A percentile compares a stretch with the other conserved stretches of the same genome.
Evolutionary conservation across 129 eudicot genomes (phyloP).

Genomic region (Calendula officinalis): DNA sequence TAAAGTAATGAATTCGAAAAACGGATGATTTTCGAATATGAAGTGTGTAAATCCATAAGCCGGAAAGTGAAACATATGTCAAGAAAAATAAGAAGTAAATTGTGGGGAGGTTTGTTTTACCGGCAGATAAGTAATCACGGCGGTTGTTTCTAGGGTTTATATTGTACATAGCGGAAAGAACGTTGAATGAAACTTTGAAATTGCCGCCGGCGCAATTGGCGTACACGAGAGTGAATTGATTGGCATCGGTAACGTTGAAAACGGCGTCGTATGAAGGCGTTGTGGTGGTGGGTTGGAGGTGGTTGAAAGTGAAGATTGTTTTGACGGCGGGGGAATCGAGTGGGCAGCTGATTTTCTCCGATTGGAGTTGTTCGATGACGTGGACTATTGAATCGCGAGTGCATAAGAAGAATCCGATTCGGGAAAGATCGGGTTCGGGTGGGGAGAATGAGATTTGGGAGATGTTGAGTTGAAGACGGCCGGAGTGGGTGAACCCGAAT

Average conservation of each 20-base stretch:
- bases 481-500: slow-evolving; percentile 56
- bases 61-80: slow-evolving; percentile 26
- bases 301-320: slow-evolving; percentile 35
- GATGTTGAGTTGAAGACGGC: slow-evolving; percentile 46
- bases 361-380: slow-evolving; percentile 41
- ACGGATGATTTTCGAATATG: slow-evolving; percentile 26
- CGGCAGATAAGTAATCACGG: slow-evolving; percentile 50
- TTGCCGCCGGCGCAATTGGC: slow-evolving; percentile 40
- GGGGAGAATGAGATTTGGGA: slow-evolving; percentile 34
- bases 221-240: slow-evolving; percentile 44
- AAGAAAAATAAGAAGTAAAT: slow-evolving; percentile 44
- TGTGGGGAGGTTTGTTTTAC: slow-evolving; percentile 42
- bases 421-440: slow-evolving; percentile 40
- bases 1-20: slow-evolving; percentile 46
- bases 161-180: slow-evolving; percentile 45
- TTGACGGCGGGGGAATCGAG: slow-evolving; percentile 41
- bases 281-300: slow-evolving; percentile 30
- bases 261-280: slow-evolving; percentile 19
- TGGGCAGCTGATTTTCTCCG: slow-evolving; percentile 38
- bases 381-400: slow-evolving; percentile 48
- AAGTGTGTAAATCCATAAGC: slow-evolving; percentile 39
- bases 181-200: slow-evolving; percentile 38
- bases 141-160: slow-evolving; percentile 23
- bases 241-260: slow-evolving; percentile 32
- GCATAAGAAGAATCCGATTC: slow-evolving; percentile 42